Evolutionary conservation across 1,139 yeast genomes (phyloP), one percentile per base, ranked within the genome.

Genomic region (Yamadazyma triangularis): DNA sequence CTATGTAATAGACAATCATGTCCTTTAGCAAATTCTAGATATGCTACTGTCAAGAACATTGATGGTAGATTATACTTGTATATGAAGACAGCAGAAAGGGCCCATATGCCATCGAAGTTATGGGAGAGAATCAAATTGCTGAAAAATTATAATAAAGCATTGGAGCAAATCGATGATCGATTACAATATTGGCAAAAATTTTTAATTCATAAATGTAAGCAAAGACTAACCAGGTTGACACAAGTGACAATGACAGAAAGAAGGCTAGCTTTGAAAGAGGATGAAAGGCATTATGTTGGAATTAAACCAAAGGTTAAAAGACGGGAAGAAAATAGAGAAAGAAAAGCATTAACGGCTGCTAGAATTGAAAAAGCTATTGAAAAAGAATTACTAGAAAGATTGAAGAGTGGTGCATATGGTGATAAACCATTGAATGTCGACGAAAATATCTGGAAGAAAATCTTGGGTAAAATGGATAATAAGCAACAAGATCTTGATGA

Each of bases 181-280:
- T 70, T 91, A 44, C 71, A 82, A 37, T 88, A 89, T 62, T 91
- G 98, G 98, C 91, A 88, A 53, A 85, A 85, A 52, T 88, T 86
- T 47, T 68, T 87, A 51, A 77, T 86, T 41, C 95, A 89, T 63
- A 88, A 89, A 56, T 88, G 96, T 65, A 91, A 91, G 60, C 98
- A 89, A 64, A 76, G 98, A 57, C 74, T 91, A 48, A 91, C 98
- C 13, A 74, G 96, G 51, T 70, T 91, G 55, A 88, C 95, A 18
- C 97, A 91, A 61, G 96, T 91, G 37, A 94, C 95, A 27, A 84
- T 91, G 41, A 86, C 95, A n/a, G 96, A 91, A 56, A 79, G 97
- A 61, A 77, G 96, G 57, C 68, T 89, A 58, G 96, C 96, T 6
- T 64, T 89, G 55, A 78, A 80, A 53, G 95, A 86, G 48, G 91